Evolutionary conservation across 1,139 yeast genomes (phyloP), one percentile per base, ranked within the genome.

Genomic region (Geotrichum australiense): DNA sequence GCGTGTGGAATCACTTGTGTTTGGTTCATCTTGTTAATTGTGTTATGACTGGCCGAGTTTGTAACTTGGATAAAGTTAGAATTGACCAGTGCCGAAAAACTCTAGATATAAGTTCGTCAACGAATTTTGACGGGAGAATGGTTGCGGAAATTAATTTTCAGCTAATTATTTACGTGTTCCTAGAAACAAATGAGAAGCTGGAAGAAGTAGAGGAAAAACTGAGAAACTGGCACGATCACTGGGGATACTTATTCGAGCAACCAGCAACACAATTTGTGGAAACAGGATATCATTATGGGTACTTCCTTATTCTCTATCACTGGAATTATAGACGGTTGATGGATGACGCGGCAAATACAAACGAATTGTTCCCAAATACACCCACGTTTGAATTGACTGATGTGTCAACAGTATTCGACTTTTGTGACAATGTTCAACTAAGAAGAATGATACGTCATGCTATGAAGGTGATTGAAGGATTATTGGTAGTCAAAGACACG

Each of bases 81-180:
- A 61, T 82, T 39, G 77, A 74, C 48, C 73, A 76, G 50, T 78
- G 87, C 46, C 70, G 76, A 18, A 70, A 80, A 6, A 73, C 81
- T 1, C 64, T 80, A 36, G 76, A 79, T 30, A 64, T 80, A 29
- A 70, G 79, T 1, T 69, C 75, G 35, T 78, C 91, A 0, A 81
- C 91, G 2, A 81, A 81, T 53, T 84, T 84, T 56, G 94, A 84
- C 56, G 89, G 87, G 11, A 64, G 94, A 47, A 82, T 84, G 78
- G 81, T 83, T 12, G 81, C 89, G 42, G 94, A 84, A 59, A 78
- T 82, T 41, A 74, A 79, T 15, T 68, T 82, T 8, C 74, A 80
- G 44, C 61, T 76, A 26, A 69, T 80, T 14, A 68, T 83, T 1
- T 82, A 82, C 58, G 74, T 73, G 46, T 81, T 70, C 54, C 64